Conservation (phyloP, 2,329 filamentous ascomycete species). For the Cladosporium velox region DNA sequence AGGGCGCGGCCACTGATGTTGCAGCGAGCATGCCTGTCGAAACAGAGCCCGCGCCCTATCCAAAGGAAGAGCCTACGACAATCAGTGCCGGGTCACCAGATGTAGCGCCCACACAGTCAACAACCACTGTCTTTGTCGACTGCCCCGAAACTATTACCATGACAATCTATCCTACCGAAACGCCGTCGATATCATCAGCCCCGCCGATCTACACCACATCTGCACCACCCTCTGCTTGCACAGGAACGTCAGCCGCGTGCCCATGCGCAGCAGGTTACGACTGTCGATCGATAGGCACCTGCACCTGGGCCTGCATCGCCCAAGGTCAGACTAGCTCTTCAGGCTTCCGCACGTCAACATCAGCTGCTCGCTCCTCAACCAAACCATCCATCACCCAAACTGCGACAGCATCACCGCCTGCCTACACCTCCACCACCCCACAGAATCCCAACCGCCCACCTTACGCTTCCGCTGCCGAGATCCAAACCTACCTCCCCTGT, state of each 20-base stretch:
- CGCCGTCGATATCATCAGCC: not conserved
- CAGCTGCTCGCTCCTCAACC: slow-evolving; percentile 10
- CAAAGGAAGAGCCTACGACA: not conserved
- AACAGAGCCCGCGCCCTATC: not conserved
- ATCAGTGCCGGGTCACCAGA: not conserved
- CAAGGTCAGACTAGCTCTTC: slow-evolving; percentile 21
- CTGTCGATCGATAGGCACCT: slow-evolving; percentile 26
- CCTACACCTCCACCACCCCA: slow-evolving; percentile 23
- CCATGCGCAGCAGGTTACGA: slow-evolving; percentile 27
- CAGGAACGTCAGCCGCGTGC: slow-evolving; percentile 26
- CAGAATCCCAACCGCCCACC: slow-evolving; percentile 13
- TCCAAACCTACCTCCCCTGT: slow-evolving; percentile 40
- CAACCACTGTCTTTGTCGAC: slow-evolving; percentile 27
- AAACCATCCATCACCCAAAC: not conserved
- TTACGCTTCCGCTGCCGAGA: slow-evolving; percentile 34
- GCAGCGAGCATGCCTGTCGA: not conserved
- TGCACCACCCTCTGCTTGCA: slow-evolving; percentile 24
- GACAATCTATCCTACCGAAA: slow-evolving; percentile 24
- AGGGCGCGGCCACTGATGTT: not conserved
- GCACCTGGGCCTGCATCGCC: slow-evolving; percentile 28
- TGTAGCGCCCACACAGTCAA: slow-evolving; percentile 2
- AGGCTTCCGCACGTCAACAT: slow-evolving; percentile 21
- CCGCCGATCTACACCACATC: slow-evolving; percentile 23
- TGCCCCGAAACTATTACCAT: slow-evolving; percentile 30
- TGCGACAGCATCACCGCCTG: not conserved